Evolutionary conservation across 805 yeast genomes (phyloP), one percentile per base, ranked within the genome.

Genomic region (Ogataea minuta): DNA sequence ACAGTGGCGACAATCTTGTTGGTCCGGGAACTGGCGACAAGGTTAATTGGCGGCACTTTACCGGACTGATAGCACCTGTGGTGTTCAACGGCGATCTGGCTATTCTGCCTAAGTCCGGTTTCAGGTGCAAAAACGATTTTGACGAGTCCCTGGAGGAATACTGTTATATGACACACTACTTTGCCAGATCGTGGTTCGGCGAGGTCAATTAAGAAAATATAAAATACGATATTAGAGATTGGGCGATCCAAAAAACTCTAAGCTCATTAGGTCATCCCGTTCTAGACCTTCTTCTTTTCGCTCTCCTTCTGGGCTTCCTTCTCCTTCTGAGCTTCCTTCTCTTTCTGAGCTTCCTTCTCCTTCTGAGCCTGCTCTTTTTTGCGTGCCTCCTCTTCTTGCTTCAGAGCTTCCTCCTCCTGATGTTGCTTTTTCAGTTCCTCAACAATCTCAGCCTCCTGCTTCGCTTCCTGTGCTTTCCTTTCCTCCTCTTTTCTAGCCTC

Each of bases 181-280:
- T 46, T 25, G 43, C 51, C 8, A 45, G 48, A 9, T 45, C 52
- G 16, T 53, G 55, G 56, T 34, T 36, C n/a, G n/a, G 20, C 12
- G 39, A 33, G 14, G 36, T 39, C 11, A 16, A 21, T 20, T n/a
- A n/a, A n/a, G n/a, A n/a, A n/a, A n/a, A n/a, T n/a, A n/a, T n/a
- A n/a, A n/a, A n/a, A n/a, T 44, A 45, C 19, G 49, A 45, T 11
- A 45, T 32, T 14, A 45, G 49, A 8, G 41, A 38, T 28, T 28
- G 38, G 38, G 80, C 81, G 26, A 68, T 66, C 48, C 76, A 74
- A 19, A 19, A n/a, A n/a, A n/a, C n/a, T n/a, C n/a, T n/a, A n/a
- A n/a, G n/a, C n/a, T n/a, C n/a, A n/a, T n/a, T n/a, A n/a, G n/a
- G n/a, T n/a, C n/a, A n/a, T n/a, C n/a, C n/a, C n/a, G n/a, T n/a